Evolutionary conservation across 768 basidiomycete genomes (phyloP).

Genomic region (Pisolithus marmoratus): DNA sequence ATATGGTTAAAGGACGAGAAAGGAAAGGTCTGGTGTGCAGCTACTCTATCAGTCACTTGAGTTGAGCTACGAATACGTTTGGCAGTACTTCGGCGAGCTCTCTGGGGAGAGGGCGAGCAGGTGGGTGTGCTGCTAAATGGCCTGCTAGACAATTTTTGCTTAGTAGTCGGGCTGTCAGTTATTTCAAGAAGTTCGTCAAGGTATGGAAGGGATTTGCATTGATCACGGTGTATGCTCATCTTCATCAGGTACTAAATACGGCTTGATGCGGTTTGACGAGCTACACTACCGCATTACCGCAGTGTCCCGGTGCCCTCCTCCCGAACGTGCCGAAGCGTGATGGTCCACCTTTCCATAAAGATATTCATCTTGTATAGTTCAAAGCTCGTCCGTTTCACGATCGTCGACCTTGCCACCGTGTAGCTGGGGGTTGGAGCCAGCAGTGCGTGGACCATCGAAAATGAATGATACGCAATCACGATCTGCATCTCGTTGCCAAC

Average conservation of each 20-base stretch:
- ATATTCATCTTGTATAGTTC: too few relatives aligned
- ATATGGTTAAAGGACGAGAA: slow-evolving; percentile 79
- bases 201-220: slow-evolving; percentile 29
- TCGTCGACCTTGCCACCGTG: too few relatives aligned
- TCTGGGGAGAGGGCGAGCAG: slow-evolving; percentile 76
- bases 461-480: too few relatives aligned
- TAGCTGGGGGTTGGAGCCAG: too few relatives aligned
- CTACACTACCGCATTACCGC: too few relatives aligned
- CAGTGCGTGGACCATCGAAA: too few relatives aligned
- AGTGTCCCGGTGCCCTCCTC: too few relatives aligned
- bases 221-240: slow-evolving; percentile 2
- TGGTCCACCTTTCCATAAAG: too few relatives aligned
- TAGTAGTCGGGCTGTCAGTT: slow-evolving; percentile 44
- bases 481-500: too few relatives aligned
- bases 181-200: slow-evolving; percentile 92
- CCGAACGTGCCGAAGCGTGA: too few relatives aligned
- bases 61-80: slow-evolving; percentile 7
- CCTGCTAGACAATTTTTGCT: slow-evolving; percentile 10
- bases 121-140: slow-evolving; percentile 32
- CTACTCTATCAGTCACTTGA: background rate
- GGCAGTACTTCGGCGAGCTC: slow-evolving; percentile 81
- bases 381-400: too few relatives aligned
- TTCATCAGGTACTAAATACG: slow-evolving; percentile 70
- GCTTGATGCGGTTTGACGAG: too few relatives aligned
- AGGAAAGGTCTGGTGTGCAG: slow-evolving; percentile 39